Percentiles rank a stretch among this genome's conserved stretches.
phyloP scores from a whole-genome alignment of 805 yeast genomes.

The Pichia kluyveri region DNA sequence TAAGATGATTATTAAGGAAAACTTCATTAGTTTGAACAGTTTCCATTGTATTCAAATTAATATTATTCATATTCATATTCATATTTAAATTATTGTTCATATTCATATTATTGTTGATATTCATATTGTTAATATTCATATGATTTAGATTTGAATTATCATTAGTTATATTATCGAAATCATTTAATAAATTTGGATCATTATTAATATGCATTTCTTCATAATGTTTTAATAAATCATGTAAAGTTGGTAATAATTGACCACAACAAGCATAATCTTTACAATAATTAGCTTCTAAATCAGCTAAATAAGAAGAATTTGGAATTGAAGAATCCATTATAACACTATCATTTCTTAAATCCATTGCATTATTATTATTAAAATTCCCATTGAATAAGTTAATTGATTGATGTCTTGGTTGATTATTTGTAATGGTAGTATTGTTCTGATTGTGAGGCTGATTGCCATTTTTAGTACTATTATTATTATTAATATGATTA shows the following conservation, averaged over 20 bases:
- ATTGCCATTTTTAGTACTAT: constrained; percentile 7
- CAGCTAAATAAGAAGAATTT: constrained; percentile 77
- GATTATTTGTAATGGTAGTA: background rate
- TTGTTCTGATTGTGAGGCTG: constrained; percentile 9
- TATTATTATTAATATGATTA: background rate
- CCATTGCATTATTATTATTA: constrained; percentile 15
- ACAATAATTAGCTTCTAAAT: constrained; percentile 91
- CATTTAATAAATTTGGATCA: constrained; percentile 25
- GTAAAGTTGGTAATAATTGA: constrained; percentile 80
- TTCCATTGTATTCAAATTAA: constrained; percentile 34
- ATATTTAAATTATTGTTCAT: background rate
- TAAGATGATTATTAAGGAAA: constrained; percentile 38
- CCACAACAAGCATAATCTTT: constrained; percentile 97
- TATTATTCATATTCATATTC: no score
- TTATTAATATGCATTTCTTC: constrained; percentile 87
- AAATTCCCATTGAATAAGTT: constrained; percentile 12
- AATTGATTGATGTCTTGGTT: constrained; percentile 11
- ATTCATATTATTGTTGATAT: constrained; percentile 37
- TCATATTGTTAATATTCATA: background rate
- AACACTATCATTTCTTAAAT: constrained; percentile 21
- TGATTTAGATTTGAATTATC: background rate
- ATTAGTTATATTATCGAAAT: background rate
- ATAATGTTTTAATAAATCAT: constrained; percentile 87
- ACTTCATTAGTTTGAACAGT: constrained; percentile 92
- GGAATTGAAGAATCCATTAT: constrained; percentile 48